phyloP scores from a whole-genome alignment of 441 rosid genomes.

The California macrophylla region DNA sequence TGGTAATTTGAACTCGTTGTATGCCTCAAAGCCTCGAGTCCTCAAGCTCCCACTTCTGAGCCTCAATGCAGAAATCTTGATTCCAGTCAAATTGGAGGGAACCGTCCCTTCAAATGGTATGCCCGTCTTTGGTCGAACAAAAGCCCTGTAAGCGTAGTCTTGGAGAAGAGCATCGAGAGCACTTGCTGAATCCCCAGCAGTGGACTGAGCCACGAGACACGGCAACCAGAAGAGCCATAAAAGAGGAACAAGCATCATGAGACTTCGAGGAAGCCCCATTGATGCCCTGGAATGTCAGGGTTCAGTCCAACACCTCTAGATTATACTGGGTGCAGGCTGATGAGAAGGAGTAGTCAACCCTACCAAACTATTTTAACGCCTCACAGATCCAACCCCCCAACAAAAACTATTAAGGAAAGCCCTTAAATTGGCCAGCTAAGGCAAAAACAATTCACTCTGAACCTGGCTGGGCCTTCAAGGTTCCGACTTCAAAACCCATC shows the following conservation, averaged over 20 bases:
- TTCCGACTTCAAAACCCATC: background rate
- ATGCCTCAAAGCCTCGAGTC: constrained; percentile 33
- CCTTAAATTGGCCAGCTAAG: background rate
- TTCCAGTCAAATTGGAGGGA: constrained; percentile 67
- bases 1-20: constrained; percentile 60
- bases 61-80: constrained; percentile 67
- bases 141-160: constrained; percentile 59
- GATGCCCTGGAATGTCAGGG: constrained; percentile 28
- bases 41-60: constrained; percentile 84
- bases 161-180: constrained; percentile 78
- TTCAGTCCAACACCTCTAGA: constrained; percentile 25
- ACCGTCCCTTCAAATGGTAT: constrained; percentile 40
- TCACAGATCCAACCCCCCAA: constrained; percentile 15
- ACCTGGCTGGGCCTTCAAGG: background rate
- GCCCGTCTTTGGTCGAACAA: constrained; percentile 67
- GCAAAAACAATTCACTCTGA: background rate
- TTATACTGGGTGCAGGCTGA: constrained; percentile 1
- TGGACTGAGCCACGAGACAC: constrained; percentile 27
- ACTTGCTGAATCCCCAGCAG: constrained; percentile 16
- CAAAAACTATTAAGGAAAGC: background rate
- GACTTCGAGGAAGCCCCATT: constrained; percentile 61
- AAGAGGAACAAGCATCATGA: constrained; percentile 31
- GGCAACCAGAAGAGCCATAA: constrained; percentile 16
- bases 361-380: background rate
- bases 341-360: background rate